Evolutionary conservation across 768 basidiomycete species (phyloP).

Genomic region (Omphalotus guepiniiformis): DNA sequence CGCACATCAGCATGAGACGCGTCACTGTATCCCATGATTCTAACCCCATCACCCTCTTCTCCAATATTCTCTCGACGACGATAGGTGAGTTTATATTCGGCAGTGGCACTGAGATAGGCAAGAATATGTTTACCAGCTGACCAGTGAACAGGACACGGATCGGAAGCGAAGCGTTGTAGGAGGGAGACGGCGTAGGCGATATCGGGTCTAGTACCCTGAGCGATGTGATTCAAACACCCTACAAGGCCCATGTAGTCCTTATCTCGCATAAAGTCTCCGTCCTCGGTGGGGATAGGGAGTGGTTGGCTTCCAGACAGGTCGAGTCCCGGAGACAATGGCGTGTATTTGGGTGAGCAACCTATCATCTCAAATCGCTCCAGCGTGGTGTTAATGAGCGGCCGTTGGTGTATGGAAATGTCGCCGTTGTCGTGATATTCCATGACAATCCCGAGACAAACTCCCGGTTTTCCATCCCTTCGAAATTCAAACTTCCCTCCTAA

Average conservation of each 20-base stretch:
- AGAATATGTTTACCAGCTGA: background rate
- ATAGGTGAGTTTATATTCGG: too few relatives aligned
- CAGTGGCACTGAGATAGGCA: background rate
- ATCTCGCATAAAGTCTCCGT: background rate
- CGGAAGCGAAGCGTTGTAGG: background rate
- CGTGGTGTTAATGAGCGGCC: background rate
- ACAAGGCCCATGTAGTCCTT: background rate
- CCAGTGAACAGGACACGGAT: background rate
- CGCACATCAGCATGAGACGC: conserved; percentile 16
- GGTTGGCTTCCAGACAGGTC: background rate
- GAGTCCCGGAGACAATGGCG: background rate
- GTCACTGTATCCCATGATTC: background rate
- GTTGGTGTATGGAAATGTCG: conserved; percentile 1
- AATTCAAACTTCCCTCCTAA: background rate
- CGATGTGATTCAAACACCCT: background rate
- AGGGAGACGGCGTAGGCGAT: background rate
- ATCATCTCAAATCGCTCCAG: background rate
- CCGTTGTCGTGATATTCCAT: background rate
- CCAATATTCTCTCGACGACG: background rate
- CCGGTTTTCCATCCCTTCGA: background rate
- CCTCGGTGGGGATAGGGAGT: background rate
- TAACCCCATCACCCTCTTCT: background rate
- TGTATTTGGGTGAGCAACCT: background rate
- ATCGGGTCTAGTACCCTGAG: background rate
- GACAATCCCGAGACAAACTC: background rate